A percentile compares a stretch with the other conserved stretches of the same genome.
Conservation (phyloP, 2,329 filamentous ascomycete genomes). For the Dothideomycetidae sp. region DNA sequence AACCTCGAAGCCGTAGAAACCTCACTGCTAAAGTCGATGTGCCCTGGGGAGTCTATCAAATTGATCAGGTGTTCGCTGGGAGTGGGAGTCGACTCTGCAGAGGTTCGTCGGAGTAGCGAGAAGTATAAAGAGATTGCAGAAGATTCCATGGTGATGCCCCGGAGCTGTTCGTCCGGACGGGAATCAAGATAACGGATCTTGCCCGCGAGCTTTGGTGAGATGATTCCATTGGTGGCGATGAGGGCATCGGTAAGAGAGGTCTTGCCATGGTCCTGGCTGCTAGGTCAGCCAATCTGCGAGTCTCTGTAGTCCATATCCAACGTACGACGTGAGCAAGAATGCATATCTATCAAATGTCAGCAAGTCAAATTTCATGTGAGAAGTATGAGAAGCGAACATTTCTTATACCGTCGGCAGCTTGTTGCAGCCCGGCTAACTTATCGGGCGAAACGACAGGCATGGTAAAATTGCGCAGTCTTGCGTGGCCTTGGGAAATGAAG, state of each 20-base stretch:
- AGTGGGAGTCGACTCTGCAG: conserved; percentile 38
- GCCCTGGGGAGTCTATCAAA: conserved; percentile 90
- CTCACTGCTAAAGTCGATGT: conserved; percentile 97
- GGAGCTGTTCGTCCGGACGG: conserved; percentile 82
- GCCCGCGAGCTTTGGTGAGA: conserved; percentile 90
- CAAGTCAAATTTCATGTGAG: not conserved
- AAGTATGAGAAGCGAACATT: too few species aligned
- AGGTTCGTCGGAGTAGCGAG: conserved; percentile 65
- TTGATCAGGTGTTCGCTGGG: conserved; percentile 91
- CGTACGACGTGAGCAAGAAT: conserved; percentile 79
- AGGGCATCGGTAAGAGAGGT: conserved; percentile 92
- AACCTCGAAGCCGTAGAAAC: conserved; percentile 89
- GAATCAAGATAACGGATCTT: conserved; percentile 98
- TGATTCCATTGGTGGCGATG: conserved; percentile 97
- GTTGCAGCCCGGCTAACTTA: conserved; percentile 80
- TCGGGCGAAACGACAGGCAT: conserved; percentile 92
- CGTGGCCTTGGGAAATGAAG: too few species aligned
- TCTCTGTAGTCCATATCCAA: conserved; percentile 14
- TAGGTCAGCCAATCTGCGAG: too few species aligned
- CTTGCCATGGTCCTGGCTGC: conserved; percentile 85
- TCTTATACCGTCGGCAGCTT: conserved; percentile 73
- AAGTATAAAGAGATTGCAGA: conserved; percentile 96
- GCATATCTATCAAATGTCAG: conserved; percentile 43
- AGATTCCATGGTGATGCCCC: conserved; percentile 99
- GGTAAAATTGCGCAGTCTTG: too few species aligned